phyloP scores from a whole-genome alignment of 2,329 filamentous ascomycete species.

The Pseudogymnoascus sp. region DNA sequence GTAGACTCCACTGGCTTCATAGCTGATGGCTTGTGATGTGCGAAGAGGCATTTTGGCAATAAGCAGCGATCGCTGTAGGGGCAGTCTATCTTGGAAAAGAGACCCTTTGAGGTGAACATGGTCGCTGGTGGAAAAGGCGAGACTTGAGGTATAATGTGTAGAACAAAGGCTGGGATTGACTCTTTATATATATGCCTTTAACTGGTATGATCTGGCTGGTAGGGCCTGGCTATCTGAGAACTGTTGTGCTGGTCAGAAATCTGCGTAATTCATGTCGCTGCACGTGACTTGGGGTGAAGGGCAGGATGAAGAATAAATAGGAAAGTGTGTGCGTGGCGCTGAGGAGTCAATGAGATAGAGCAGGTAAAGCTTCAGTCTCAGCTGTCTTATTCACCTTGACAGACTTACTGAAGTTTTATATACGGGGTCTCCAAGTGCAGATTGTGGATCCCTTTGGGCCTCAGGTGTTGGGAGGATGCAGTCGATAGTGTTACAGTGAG shows the following conservation, averaged over 20 bases:
- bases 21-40: constrained; percentile 14
- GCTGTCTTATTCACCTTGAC: neutral
- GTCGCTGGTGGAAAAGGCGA: neutral
- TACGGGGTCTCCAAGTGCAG: neutral
- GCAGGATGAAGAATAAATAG: neutral
- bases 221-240: neutral
- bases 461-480: neutral
- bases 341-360: neutral
- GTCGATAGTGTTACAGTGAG: neutral
- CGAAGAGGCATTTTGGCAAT: constrained; percentile 28
- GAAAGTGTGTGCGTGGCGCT: neutral
- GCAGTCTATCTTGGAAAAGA: constrained; percentile 26
- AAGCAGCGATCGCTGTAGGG: constrained; percentile 25
- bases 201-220: neutral
- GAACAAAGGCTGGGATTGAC: neutral
- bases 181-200: neutral
- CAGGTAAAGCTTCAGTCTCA: neutral
- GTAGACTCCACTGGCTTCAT: neutral
- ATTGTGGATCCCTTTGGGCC: neutral
- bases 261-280: neutral
- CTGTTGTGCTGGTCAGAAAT: constrained; percentile 1
- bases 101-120: constrained; percentile 28
- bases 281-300: neutral
- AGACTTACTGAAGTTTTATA: neutral
- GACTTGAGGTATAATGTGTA: neutral